Evolutionary conservation across 768 basidiomycete genomes (phyloP), one percentile per base, ranked within the genome.

Genomic region (Panaeolus papilionaceus): DNA sequence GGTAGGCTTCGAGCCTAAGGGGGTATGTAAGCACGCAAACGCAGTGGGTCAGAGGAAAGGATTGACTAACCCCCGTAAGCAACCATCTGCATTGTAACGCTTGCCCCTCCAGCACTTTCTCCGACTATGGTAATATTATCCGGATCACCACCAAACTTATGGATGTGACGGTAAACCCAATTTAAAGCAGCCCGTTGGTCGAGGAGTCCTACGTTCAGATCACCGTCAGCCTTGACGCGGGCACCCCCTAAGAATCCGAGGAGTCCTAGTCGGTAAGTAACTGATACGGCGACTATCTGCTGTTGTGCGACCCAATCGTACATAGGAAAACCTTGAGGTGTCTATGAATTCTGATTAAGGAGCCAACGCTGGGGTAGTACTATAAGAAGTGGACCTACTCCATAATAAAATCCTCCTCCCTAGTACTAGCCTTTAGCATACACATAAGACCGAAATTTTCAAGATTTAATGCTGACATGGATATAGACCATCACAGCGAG

Each of bases 231-330:
- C 7, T 44, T 45, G 4, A 42, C 42, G 12, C 26, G 42, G 28
- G 28, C 5, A 4, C 42, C 42, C 4, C 42, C 40, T 12, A 64
- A 42, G 23, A 64, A 64, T 4, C 63, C 63, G 9, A 64, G 63
- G 4, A 47, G 20, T 12, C 63, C 63, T 16, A 64, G 26, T 1
- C 63, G 74, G 37, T 80, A 80, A 23, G 79, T 79, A 66, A 78
- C 76, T 44, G 74, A 78, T n/a, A 79, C 79, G 62, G 75, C 78
- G 14, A 81, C 78, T 63, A 86, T 70, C 1, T 84, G 74, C 64
- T 81, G 73, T 67, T 82, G 82, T 5, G 79, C 76, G 4, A 85
- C 82, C 85, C 83, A 83, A 65, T 84, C 81, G 67, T 82, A 80
- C 68, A 84, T 71, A 0, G 84, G 84, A 67, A 84, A 85, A 7